A percentile compares a stretch with the other conserved stretches of the same genome.
These are phyloP conservation scores for Saccharomycopsis lassenensis DNA, from an alignment of 805 yeast genomes.

Conservation along the genomic window DNA sequence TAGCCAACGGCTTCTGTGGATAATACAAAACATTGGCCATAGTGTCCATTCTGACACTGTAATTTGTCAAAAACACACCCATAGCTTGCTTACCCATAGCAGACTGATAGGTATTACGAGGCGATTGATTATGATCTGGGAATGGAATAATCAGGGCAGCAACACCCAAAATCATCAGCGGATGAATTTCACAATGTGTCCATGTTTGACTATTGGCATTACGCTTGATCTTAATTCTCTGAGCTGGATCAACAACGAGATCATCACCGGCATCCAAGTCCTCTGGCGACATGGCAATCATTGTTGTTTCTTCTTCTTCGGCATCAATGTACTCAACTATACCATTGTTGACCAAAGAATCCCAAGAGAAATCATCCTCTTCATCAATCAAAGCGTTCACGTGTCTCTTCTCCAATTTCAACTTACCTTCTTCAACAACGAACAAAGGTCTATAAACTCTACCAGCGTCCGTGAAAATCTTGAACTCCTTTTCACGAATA, in stretches of 20 bases:
- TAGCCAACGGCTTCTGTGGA: conserved; percentile 97
- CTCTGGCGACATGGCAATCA: conserved; percentile 99
- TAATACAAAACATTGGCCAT: conserved; percentile 97
- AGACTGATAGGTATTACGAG: conserved; percentile 98
- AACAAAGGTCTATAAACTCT: conserved; percentile 95
- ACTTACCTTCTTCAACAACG: conserved; percentile 78
- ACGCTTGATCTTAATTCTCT: conserved; percentile 67
- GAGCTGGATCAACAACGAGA: conserved; percentile 57
- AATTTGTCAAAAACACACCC: conserved; percentile 96
- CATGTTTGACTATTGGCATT: conserved; percentile 65
- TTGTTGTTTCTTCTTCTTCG: conserved; percentile 95
- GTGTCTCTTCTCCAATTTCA: conserved; percentile 78
- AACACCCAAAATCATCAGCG: conserved; percentile 96
- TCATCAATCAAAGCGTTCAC: conserved; percentile 56
- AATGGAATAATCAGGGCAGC: conserved; percentile 98
- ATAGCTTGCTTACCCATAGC: conserved; percentile 99
- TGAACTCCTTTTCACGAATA: conserved; percentile 92
- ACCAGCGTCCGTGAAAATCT: conserved; percentile 96
- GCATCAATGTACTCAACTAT: conserved; percentile 96
- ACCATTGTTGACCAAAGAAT: conserved; percentile 71
- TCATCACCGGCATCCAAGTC: conserved; percentile 64
- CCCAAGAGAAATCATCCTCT: conserved; percentile 62
- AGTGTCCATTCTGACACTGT: conserved; percentile 96
- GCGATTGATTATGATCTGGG: conserved; percentile 99
- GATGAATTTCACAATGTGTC: conserved; percentile 98